phyloP scores from a whole-genome alignment of 2,329 filamentous ascomycete genomes.

The Epichloe gansuensis region DNA sequence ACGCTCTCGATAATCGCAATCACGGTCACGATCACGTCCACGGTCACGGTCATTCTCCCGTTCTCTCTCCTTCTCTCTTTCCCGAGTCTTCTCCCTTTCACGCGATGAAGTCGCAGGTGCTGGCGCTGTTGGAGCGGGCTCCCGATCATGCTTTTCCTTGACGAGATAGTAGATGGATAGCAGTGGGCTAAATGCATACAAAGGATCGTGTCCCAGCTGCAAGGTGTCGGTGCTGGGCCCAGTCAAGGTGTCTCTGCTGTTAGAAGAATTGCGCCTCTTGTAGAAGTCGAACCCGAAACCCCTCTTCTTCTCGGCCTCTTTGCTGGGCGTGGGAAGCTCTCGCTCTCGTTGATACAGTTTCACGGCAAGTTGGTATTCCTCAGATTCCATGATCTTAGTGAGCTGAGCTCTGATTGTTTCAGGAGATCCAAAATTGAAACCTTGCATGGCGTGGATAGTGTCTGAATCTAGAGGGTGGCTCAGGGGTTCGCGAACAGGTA shows the following conservation, averaged over 20 bases:
- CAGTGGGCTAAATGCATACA: conserved; percentile 87
- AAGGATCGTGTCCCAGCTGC: conserved; percentile 68
- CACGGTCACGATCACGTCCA: conserved; percentile 8
- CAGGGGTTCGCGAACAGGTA: conserved; percentile 76
- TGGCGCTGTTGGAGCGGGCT: conserved; percentile 38
- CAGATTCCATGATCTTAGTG: conserved; percentile 76
- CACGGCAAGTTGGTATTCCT: conserved; percentile 85
- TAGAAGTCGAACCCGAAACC: conserved; percentile 93
- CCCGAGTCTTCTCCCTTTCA: conserved; percentile 1
- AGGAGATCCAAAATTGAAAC: conserved; percentile 88
- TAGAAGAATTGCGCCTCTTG: conserved; percentile 80
- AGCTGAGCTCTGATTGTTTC: conserved; percentile 76
- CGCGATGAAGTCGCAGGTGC: conserved; percentile 27
- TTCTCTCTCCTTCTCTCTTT: conserved; percentile 11
- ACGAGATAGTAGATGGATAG: conserved; percentile 93
- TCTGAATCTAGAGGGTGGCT: conserved; percentile 70
- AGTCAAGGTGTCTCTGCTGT: conserved; percentile 75
- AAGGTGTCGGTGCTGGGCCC: conserved; percentile 79
- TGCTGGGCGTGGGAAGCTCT: conserved; percentile 43
- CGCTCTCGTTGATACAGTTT: conserved; percentile 56
- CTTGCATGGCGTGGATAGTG: conserved; percentile 87
- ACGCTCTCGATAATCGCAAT: conserved; percentile 16
- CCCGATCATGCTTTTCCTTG: conserved; percentile 83
- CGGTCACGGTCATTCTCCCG: conserved; percentile 18
- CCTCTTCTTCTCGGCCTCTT: conserved; percentile 67